Evolutionary conservation across 257 asterid species (phyloP).

Genomic region (Salvia splendens): DNA sequence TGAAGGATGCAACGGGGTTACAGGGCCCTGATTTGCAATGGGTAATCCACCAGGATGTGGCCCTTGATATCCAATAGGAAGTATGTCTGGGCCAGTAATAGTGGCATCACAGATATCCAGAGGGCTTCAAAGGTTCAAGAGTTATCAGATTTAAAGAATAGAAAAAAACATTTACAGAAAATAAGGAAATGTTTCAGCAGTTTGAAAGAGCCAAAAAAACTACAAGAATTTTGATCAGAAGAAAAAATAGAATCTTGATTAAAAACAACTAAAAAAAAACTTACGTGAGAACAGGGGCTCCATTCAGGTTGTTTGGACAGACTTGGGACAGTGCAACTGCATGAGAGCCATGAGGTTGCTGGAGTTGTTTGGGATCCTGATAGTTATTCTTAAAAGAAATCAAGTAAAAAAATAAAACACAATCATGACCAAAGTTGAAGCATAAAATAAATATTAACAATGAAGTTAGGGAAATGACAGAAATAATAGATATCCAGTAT

Average conservation of each 20-base stretch:
- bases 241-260: constrained; percentile 23
- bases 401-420: constrained; percentile 25
- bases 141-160: constrained; percentile 13
- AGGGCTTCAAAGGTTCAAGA: constrained; percentile 64
- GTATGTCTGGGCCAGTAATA: constrained; percentile 56
- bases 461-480: not conserved
- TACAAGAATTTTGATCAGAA: constrained; percentile 20
- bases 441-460: constrained; percentile 24
- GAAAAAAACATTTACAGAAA: constrained; percentile 22
- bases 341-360: constrained; percentile 88
- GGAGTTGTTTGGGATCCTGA: constrained; percentile 81
- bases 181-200: not conserved
- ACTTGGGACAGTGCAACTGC: constrained; percentile 72
- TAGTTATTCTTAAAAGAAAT: constrained; percentile 45
- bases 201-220: constrained; percentile 21
- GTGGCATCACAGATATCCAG: constrained; percentile 76
- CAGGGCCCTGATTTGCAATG: constrained; percentile 55
- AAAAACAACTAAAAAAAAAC: constrained; percentile 32
- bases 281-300: constrained; percentile 77
- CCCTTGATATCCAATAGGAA: constrained; percentile 71
- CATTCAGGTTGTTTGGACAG: constrained; percentile 74
- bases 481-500: constrained; percentile 3
- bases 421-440: constrained; percentile 8
- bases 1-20: constrained; percentile 51
- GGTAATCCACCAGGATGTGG: constrained; percentile 59